These are phyloP conservation scores for Adansonia gregorii DNA, from an alignment of 441 rosid species.

Conservation along the genomic window DNA sequence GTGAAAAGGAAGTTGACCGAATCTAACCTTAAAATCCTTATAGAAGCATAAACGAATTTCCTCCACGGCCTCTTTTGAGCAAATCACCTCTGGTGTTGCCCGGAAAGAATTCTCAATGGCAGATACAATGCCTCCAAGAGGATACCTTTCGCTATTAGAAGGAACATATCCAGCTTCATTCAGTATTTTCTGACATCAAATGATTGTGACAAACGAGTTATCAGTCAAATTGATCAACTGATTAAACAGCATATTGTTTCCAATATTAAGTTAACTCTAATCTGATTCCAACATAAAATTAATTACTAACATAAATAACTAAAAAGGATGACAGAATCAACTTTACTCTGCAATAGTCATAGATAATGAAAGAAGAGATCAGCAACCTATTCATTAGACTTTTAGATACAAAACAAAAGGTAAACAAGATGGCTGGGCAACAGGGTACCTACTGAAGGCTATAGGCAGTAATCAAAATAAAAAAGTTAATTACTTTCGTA, in stretches of 20 bases:
- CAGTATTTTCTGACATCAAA: slow-evolving; percentile 64
- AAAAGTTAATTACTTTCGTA: background rate
- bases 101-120: slow-evolving; percentile 90
- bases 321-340: slow-evolving; percentile 4
- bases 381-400: background rate
- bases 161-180: slow-evolving; percentile 86
- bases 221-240: slow-evolving; percentile 28
- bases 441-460: background rate
- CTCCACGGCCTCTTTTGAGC: slow-evolving; percentile 69
- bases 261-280: background rate
- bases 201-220: slow-evolving; percentile 23
- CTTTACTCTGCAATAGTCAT: background rate
- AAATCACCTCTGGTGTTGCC: slow-evolving; percentile 63
- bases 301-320: background rate
- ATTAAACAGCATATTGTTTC: slow-evolving; percentile 12
- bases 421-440: background rate
- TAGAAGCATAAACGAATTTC: slow-evolving; percentile 84
- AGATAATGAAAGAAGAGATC: background rate
- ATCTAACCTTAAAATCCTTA: slow-evolving; percentile 83
- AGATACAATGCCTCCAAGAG: slow-evolving; percentile 83
- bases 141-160: slow-evolving; percentile 89
- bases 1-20: background rate
- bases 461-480: background rate
- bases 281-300: slow-evolving; percentile 3
- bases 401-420: background rate